Evolutionary conservation across 2,329 filamentous ascomycete species (phyloP), one percentile per base, ranked within the genome.

Genomic region (Amylocarpus encephaloides): DNA sequence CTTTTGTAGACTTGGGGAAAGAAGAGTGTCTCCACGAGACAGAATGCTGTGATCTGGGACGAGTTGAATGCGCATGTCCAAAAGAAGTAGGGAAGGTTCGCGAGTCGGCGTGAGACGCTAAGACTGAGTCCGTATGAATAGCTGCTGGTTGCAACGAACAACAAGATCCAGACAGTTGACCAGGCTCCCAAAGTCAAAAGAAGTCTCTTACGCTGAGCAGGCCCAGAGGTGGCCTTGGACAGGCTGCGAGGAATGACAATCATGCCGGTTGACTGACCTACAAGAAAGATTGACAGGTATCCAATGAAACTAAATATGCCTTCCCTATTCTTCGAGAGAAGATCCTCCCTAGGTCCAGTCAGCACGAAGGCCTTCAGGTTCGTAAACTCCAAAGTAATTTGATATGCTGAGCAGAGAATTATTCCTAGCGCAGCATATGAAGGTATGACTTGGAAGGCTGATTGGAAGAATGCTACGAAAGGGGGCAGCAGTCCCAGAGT

Each of bases 61-160:
- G 80, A 84, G 71, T 97, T 98, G 74, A 93, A 96, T 2, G 88
- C 85, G n/a, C 83, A 78, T 6, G 95, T 85, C 90, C 92, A 97
- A 40, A 95, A 74, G 39, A 97, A 79, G 66, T 98, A 98, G 0
- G 93, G 90, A 55, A 96, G 76, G 63, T 98, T 98, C 7, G 92
- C 93, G 50, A 97, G 73, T 1, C 93, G 84, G 16, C 93, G 85
- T 5, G 93, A 97, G 6, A 96, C 89, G 12, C 76, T 76, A 26
- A 95, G 74, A 6, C 82, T 82, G 32, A 89, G 75, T 5, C 89
- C 90, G 57, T 85, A 85, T 10, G 69, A 71, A 63, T 84, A 85
- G 60, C 77, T 79, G 1, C 86, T 89, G 32, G 80, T 77, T 22
- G 89, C 60, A 45, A 79, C 72, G 69, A 90, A 95, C 11, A 95